Conservation (phyloP, 208 protist genomes). For the Trichomonas gallinae region DNA sequence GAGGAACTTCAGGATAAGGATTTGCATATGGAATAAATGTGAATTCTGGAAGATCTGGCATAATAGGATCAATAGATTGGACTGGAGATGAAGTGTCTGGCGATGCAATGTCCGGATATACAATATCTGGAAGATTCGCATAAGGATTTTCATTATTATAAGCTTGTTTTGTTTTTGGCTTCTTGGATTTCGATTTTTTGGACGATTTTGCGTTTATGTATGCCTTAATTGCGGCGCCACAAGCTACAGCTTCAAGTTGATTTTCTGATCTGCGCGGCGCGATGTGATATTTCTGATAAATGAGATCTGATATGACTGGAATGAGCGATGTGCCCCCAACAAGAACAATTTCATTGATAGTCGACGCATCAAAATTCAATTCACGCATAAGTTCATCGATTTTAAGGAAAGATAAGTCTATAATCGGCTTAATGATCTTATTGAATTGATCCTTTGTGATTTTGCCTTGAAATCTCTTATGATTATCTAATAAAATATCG, state of each 20-base stretch:
- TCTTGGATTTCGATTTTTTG: not conserved
- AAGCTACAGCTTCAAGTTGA: not conserved
- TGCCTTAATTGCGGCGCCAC: not conserved
- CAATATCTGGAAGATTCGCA: not conserved
- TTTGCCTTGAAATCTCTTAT: not conserved
- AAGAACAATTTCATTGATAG: slow-evolving; percentile 84
- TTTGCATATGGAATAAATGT: not conserved
- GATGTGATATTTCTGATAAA: slow-evolving; percentile 36
- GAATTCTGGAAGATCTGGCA: not conserved
- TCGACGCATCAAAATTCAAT: slow-evolving; percentile 66
- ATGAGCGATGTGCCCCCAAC: slow-evolving; percentile 85
- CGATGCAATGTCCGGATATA: no score
- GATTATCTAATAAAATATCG: not conserved
- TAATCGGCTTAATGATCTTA: not conserved
- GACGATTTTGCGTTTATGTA: not conserved
- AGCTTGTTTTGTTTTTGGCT: not conserved
- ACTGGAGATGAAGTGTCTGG: not conserved
- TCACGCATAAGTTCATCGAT: slow-evolving; percentile 77
- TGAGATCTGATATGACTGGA: slow-evolving; percentile 50
- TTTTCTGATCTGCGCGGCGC: not conserved
- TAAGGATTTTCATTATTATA: not conserved
- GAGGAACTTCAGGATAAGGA: not conserved
- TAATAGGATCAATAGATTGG: not conserved
- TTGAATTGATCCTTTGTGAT: not conserved
- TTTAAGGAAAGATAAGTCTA: slow-evolving; percentile 57